Percentiles rank a stretch among this genome's conserved stretches.
These are phyloP conservation scores for Pseudocercospora fijiensis DNA, from an alignment of 2,329 filamentous ascomycete species.

Conservation along the genomic window DNA sequence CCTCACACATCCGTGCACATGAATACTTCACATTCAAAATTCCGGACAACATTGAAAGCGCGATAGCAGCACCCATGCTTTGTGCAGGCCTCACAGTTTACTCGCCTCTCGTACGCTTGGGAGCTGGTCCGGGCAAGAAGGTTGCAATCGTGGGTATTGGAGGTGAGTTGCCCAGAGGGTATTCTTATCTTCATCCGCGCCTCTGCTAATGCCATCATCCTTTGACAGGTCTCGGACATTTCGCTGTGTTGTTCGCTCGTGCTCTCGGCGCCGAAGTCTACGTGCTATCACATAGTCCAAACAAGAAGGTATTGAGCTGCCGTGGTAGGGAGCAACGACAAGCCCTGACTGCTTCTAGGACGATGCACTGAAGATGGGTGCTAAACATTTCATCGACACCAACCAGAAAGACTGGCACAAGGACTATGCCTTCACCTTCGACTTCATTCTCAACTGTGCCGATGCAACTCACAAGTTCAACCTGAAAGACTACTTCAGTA, in stretches of 20 bases:
- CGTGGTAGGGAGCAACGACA: too few species aligned
- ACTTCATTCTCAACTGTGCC: constrained; percentile 74
- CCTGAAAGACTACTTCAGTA: constrained; percentile 64
- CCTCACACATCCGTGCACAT: constrained; percentile 68
- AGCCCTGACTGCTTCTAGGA: constrained; percentile 35
- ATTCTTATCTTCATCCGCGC: background rate
- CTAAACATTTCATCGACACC: constrained; percentile 60
- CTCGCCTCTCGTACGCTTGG: constrained; percentile 73
- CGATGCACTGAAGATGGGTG: constrained; percentile 59
- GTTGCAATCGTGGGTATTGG: constrained; percentile 69
- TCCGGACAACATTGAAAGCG: constrained; percentile 64
- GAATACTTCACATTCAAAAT: constrained; percentile 76
- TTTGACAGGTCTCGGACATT: constrained; percentile 48
- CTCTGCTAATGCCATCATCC: too few species aligned
- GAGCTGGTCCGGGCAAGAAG: constrained; percentile 74
- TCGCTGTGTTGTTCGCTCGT: constrained; percentile 49
- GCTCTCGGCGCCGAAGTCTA: constrained; percentile 62
- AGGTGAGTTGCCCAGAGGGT: constrained; percentile 26
- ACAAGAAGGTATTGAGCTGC: constrained; percentile 47
- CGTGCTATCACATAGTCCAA: constrained; percentile 60
- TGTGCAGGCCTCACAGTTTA: constrained; percentile 82
- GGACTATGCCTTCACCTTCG: constrained; percentile 61
- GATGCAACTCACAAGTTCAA: constrained; percentile 69
- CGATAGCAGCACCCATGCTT: constrained; percentile 68
- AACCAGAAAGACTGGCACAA: constrained; percentile 60